Conservation (phyloP, 352 stramenopile species). For the Phytophthora ohioensis region DNA sequence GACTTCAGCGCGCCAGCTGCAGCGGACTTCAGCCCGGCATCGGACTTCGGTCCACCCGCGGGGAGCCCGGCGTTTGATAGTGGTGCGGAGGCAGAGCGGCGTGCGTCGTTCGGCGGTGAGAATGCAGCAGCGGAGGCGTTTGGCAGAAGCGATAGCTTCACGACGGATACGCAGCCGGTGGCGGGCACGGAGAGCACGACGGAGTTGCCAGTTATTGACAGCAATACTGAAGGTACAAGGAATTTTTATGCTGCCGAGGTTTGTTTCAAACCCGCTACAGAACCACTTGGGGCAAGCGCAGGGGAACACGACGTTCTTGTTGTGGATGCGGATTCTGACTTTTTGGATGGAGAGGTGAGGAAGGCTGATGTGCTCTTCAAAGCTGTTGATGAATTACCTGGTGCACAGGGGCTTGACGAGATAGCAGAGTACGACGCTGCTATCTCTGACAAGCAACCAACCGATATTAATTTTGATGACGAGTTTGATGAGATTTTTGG, state of each 20-base stretch:
- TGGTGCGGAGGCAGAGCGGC: neutral
- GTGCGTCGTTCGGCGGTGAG: neutral
- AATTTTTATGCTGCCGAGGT: neutral
- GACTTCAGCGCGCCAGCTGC: too few relatives aligned
- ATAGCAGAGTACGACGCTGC: neutral
- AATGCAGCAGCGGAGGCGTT: neutral
- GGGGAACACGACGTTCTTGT: too few relatives aligned
- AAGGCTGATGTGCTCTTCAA: neutral
- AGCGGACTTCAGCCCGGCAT: too few relatives aligned
- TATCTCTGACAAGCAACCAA: neutral
- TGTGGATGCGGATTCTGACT: neutral
- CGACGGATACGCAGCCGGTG: neutral
- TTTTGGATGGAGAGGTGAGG: neutral
- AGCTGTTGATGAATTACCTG: neutral
- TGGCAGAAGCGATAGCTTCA: neutral
- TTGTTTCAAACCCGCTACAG: neutral
- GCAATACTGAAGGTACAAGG: neutral
- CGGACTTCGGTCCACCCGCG: neutral
- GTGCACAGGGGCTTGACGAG: neutral
- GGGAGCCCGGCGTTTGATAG: neutral
- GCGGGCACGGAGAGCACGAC: neutral
- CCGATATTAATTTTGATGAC: slow-evolving; percentile 8
- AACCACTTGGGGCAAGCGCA: too few relatives aligned
- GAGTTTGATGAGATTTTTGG: slow-evolving; percentile 40
- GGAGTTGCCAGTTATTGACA: neutral